Percentiles rank a stretch among this genome's conserved stretches.
phyloP scores from a whole-genome alignment of 2,329 filamentous ascomycete genomes.

The Uncinocarpus reesii region DNA sequence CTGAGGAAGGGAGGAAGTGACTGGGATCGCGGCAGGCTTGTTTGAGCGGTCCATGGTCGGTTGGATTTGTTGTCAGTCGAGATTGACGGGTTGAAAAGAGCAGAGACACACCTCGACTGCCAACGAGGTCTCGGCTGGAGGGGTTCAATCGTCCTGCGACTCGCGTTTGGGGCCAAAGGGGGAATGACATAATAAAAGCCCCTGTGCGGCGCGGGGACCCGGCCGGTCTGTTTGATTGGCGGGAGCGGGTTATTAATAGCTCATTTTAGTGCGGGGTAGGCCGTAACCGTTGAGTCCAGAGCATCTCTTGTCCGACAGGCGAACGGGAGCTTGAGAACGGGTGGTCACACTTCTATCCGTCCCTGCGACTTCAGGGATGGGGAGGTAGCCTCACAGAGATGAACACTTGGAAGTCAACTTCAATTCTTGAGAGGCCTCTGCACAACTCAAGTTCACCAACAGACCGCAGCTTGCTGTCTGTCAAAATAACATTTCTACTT shows the following conservation, averaged over 20 bases:
- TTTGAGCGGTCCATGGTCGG: conserved; percentile 64
- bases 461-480: no score
- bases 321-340: no score
- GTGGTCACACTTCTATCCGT: no score
- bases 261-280: conserved; percentile 8
- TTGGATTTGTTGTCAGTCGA: not conserved
- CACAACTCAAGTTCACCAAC: no score
- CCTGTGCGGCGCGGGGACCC: not conserved
- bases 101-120: no score
- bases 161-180: not conserved
- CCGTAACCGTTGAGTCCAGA: no score
- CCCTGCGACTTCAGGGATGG: not conserved
- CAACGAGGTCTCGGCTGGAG: not conserved
- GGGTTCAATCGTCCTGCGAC: not conserved
- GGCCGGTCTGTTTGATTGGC: not conserved
- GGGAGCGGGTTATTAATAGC: not conserved
- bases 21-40: conserved; percentile 66
- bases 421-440: no score
- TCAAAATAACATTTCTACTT: no score
- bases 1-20: conserved; percentile 63
- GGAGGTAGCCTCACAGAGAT: no score
- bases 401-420: no score
- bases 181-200: conserved; percentile 3
- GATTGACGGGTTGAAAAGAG: no score
- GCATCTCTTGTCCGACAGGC: no score